Base-by-base conservation (phyloP, 495 filamentous ascomycete species). In the Penicillium psychrofluorescens region DNA sequence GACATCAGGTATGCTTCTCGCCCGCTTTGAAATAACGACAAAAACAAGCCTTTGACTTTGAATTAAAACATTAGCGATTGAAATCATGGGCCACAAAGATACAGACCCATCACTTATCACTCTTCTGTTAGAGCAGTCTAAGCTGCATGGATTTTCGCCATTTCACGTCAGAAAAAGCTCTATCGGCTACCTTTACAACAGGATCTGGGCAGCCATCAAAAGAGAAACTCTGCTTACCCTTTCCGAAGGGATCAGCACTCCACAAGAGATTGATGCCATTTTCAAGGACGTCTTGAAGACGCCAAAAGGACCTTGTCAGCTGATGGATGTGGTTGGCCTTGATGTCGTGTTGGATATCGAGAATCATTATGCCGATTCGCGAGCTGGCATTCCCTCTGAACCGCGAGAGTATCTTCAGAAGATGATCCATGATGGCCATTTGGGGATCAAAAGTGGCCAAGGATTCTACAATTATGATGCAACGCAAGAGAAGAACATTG, bases 121-220 rank as follows among this genome's bases (percentile, higher is more conserved):
- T 0, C 42, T 51, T 0, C 40, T 70, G 8, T 32, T 64, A 36
- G 38, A 50, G 7, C 45, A 58, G 44, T 58, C 52, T 38, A 46
- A 48, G 41, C 38, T 46, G 3, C 64, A 70, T 33, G 64, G 66
- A 1, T 70, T 70, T 53, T 50, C 40, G 0, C 66, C 66, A 8
- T 70, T 64, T 41, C 62, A 63, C 36, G 66, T 70, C 1, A 51
- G 49, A 22, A 49, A 61, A 32, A 36, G 31, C 34, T 70, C 66
- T 1, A 61, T 47, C 16, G 66, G 66, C 1, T 70, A 67, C 43
- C 66, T 67, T 7, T 70, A 65, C 43, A 70, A 70, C 46, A 50
- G 65, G 65, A 66, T 69, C 36, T 69, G 66, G 66, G 64, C 66
- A 11, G 66, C 66, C 12, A 70, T 67, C 36, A 67, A 70, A 41